Percentiles rank a stretch among this genome's conserved stretches.
phyloP scores from a whole-genome alignment of 805 yeast species.

The Komagataella ulmi region DNA sequence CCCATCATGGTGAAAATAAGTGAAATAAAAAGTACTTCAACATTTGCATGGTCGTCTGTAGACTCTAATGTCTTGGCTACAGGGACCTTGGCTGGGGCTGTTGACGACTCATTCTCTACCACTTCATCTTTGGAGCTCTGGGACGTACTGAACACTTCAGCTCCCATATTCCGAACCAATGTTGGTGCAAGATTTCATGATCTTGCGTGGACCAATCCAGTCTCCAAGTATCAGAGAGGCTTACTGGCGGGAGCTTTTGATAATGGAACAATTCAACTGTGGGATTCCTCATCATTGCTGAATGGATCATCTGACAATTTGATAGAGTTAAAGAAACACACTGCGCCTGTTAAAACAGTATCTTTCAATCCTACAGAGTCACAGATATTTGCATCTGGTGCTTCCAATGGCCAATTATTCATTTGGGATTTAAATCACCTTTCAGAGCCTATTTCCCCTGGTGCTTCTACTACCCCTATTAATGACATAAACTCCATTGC shows the following conservation, averaged over 20 bases:
- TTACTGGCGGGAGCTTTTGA: conserved; percentile 84
- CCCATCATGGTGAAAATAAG: conserved; percentile 60
- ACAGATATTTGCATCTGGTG: conserved; percentile 74
- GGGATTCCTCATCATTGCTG: conserved; percentile 47
- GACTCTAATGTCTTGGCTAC: conserved; percentile 67
- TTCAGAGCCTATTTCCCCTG: conserved; percentile 48
- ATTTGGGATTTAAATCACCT: conserved; percentile 78
- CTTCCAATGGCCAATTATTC: conserved; percentile 76
- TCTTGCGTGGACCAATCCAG: conserved; percentile 66
- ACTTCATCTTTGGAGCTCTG: conserved; percentile 69
- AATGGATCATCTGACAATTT: conserved; percentile 27
- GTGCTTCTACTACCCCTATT: conserved; percentile 63
- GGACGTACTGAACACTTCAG: conserved; percentile 37
- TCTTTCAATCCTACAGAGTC: conserved; percentile 66
- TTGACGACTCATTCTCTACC: conserved; percentile 77
- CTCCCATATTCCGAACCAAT: conserved; percentile 29
- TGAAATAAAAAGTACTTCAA: conserved; percentile 76
- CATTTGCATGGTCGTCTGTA: conserved; percentile 93
- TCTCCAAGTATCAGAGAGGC: conserved; percentile 33
- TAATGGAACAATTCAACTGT: conserved; percentile 65
- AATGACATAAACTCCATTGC: conserved; percentile 73
- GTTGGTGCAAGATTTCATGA: conserved; percentile 61
- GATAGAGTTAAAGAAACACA: conserved; percentile 42
- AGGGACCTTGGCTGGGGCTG: conserved; percentile 94
- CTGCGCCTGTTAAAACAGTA: conserved; percentile 57